Evolutionary conservation across 2,329 filamentous ascomycete species (phyloP), one percentile per base, ranked within the genome.

Genomic region (Xylariaceae sp.): DNA sequence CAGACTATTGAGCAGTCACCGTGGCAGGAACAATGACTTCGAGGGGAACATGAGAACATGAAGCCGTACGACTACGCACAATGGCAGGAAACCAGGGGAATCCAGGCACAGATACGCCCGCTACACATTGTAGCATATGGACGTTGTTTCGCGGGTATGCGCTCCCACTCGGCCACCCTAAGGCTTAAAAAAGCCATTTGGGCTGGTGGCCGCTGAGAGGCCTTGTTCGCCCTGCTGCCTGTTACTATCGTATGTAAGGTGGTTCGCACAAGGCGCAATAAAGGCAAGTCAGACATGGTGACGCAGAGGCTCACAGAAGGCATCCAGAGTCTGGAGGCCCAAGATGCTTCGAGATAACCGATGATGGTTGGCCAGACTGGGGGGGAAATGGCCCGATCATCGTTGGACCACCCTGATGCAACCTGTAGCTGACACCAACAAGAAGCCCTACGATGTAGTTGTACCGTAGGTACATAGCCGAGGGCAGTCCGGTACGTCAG

Each of bases 91-190:
- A 11, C 26, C 9, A 30, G 19, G 40, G 11, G 43, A 39, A 8
- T 50, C 27, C 54, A 54, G 54, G 54, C 51, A 54, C 49, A 47
- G 53, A 47, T 37, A 11, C 8, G 8, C 35, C 9, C n/a, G 42
- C 29, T 45, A 45, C 42, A 57, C 48, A 45, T 19, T 42, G 49
- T 39, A 47, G 29, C n/a, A 40, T 6, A 8, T 34, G 32, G 8
- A 34, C 19, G 32, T 6, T 44, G 43, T 42, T 51, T 29, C 9
- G 35, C 51, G 48, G 44, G 41, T 32, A 45, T 6, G 52, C 30
- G 29, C 40, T 50, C 39, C 30, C 48, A 34, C n/a, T 30, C 40
- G 5, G 48, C 39, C 31, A n/a, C 42, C 26, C 29, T 46, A 35
- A n/a, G 19, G 7, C 43, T 47, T 27, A 12, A 27, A 26, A 30